These are phyloP conservation scores for Pinus albicaulis DNA, from an alignment of 75 land plant species.

Conservation along the genomic window DNA sequence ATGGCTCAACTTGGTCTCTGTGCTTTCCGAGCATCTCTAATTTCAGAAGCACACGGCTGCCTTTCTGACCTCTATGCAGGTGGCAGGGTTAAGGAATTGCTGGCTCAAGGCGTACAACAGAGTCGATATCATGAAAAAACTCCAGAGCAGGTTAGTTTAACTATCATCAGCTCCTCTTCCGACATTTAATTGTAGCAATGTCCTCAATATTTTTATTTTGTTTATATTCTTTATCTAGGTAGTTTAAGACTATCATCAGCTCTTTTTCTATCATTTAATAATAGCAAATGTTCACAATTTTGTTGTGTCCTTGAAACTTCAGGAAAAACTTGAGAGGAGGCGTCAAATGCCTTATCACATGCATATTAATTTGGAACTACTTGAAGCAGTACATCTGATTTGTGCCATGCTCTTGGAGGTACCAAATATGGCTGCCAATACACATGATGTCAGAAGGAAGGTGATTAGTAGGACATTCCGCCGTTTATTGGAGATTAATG, in stretches of 20 bases:
- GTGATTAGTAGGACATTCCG: constrained; percentile 80
- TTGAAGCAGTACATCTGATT: constrained; percentile 85
- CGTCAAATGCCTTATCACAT: constrained; percentile 98
- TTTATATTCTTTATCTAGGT: too few relatives aligned
- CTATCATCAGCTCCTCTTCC: too few relatives aligned
- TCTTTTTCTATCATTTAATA: too few relatives aligned
- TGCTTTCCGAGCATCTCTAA: constrained; percentile 73
- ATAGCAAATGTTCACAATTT: too few relatives aligned
- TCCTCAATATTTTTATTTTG: too few relatives aligned
- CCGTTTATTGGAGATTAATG: constrained; percentile 70
- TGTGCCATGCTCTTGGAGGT: constrained; percentile 91
- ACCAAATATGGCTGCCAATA: constrained; percentile 81
- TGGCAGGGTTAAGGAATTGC: constrained; percentile 84
- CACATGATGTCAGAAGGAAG: constrained; percentile 65
- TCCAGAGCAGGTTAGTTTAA: constrained; percentile 74
- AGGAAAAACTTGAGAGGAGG: constrained; percentile 87
- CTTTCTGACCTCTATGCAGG: constrained; percentile 78
- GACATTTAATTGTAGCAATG: too few relatives aligned
- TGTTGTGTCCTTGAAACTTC: constrained; percentile 1
- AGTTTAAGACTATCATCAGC: too few relatives aligned
- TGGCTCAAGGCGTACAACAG: constrained; percentile 88
- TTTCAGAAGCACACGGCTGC: constrained; percentile 79
- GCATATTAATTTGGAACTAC: constrained; percentile 91
- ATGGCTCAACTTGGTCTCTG: constrained; percentile 95
- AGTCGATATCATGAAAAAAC: constrained; percentile 91